These are phyloP conservation scores for Platanus orientalis DNA, from an alignment of 164 flowering plant genomes.

Conservation along the genomic window DNA sequence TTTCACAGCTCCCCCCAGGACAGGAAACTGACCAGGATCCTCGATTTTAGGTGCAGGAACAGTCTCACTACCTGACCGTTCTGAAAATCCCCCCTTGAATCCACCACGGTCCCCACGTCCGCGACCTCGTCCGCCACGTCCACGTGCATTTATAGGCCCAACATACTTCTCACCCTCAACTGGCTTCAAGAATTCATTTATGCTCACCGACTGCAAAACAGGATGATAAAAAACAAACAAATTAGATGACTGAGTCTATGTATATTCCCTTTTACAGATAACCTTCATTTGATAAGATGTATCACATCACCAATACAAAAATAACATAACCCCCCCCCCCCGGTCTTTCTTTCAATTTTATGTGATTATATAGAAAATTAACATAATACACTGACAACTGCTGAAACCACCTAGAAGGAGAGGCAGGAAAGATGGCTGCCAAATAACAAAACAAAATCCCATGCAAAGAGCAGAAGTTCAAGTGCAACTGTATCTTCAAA, in stretches of 20 bases:
- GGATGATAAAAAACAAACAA: background rate
- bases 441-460: too few species aligned
- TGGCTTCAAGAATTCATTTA: slow-evolving; percentile 29
- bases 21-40: slow-evolving; percentile 23
- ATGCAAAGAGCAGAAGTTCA: too few species aligned
- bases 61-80: slow-evolving; percentile 1
- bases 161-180: slow-evolving; percentile 13
- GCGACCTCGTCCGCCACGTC: slow-evolving; percentile 19
- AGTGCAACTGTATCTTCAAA: too few species aligned
- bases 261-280: background rate
- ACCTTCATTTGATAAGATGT: background rate
- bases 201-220: slow-evolving; percentile 21
- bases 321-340: too few species aligned
- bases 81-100: slow-evolving; percentile 14
- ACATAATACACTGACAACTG: too few species aligned
- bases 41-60: slow-evolving; percentile 14
- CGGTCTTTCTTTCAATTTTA: too few species aligned
- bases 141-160: background rate
- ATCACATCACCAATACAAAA: background rate
- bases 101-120: slow-evolving; percentile 17
- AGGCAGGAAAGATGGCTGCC: too few species aligned
- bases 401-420: too few species aligned
- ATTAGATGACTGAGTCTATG: background rate
- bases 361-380: too few species aligned
- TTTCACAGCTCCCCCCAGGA: slow-evolving; percentile 15